Base-by-base conservation (phyloP, 331 rosid species). In the Quercus lobata region DNA sequence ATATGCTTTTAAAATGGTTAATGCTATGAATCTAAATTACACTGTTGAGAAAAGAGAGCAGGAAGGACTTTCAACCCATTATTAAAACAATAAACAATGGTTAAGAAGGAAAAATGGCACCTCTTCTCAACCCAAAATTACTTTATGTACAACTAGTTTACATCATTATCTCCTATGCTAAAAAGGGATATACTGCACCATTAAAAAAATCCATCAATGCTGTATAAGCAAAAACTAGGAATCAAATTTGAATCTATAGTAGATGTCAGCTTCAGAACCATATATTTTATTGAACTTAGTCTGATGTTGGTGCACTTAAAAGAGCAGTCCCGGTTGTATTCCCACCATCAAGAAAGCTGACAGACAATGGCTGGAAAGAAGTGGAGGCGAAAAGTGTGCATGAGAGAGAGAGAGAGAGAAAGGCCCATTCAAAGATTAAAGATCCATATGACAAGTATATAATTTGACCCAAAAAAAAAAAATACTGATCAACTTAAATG, bases 301-400 rank as follows among this genome's bases (percentile, higher is more conserved):
- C 61, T 57, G 85, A 81, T 72, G 74, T 27, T 7, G 88, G 88
- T 81, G 81, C 84, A 79, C 85, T 85, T 54, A 83, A 54, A 77
- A 88, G 83, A 19, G 76, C 77, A 21, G 81, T 62, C 78, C 88
- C 92, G 17, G 91, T 72, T 21, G 74, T 75, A 76, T 78, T 90
- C 75, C 87, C 92, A 72, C 80, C 81, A 75, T 95, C 94, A 74
- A 92, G 97, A 83, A 92, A 92, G 84, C 83, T 56, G 73, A 77
- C 63, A 46, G 93, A 89, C 19, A 84, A 80, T 85, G 90, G 78
- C 99, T 95, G 88, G 41, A 86, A 86, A 79, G 82, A 19, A 72
- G 57, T 24, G 58, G 46, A 21, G 10, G 35, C 62, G 37, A 66
- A 63, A 57, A 58, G 77, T 74, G 75, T 83, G 30, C 27, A 66